Conservation (phyloP, 1,139 yeast species). For the Kurtzmaniella natalensis region DNA sequence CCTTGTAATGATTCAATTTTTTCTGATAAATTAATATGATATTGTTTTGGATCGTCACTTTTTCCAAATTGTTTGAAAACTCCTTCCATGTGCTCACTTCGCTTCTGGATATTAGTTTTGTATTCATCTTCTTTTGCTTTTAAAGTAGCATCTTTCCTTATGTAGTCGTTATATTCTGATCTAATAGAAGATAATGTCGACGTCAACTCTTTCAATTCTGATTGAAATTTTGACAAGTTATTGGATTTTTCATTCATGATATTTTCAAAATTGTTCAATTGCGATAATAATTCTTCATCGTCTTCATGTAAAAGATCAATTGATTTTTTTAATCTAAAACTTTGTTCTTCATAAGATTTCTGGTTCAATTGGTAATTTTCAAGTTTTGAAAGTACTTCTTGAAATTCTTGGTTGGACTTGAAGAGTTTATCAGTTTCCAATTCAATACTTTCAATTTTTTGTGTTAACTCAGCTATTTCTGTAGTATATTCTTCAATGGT, state of each 20-base stretch:
- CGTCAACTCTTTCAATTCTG: conserved; percentile 14
- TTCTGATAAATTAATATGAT: conserved; percentile 10
- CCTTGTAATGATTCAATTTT: conserved; percentile 9
- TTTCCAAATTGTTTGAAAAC: conserved; percentile 16
- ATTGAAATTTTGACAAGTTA: conserved; percentile 17
- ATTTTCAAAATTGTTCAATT: conserved; percentile 51
- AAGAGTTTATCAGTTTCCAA: conserved; percentile 61
- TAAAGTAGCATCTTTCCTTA: conserved; percentile 56
- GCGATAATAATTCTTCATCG: conserved; percentile 45
- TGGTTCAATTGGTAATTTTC: conserved; percentile 54
- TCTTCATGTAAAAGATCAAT: conserved; percentile 46
- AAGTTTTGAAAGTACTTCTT: conserved; percentile 59
- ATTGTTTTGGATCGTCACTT: conserved; percentile 8
- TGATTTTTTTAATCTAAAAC: conserved; percentile 41
- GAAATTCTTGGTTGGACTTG: conserved; percentile 78
- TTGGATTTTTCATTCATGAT: conserved; percentile 35
- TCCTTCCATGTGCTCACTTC: conserved; percentile 10
- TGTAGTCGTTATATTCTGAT: conserved; percentile 33
- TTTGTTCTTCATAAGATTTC: conserved; percentile 42
- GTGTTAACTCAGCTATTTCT: conserved; percentile 49
- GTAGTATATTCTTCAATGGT: conserved; percentile 43
- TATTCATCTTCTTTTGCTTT: conserved; percentile 40
- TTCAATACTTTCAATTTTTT: conserved; percentile 49
- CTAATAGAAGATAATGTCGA: conserved; percentile 21
- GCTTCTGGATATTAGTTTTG: conserved; percentile 12